Conservation (phyloP, 1,139 yeast species). For the Saccharomyces hybrid region DNA sequence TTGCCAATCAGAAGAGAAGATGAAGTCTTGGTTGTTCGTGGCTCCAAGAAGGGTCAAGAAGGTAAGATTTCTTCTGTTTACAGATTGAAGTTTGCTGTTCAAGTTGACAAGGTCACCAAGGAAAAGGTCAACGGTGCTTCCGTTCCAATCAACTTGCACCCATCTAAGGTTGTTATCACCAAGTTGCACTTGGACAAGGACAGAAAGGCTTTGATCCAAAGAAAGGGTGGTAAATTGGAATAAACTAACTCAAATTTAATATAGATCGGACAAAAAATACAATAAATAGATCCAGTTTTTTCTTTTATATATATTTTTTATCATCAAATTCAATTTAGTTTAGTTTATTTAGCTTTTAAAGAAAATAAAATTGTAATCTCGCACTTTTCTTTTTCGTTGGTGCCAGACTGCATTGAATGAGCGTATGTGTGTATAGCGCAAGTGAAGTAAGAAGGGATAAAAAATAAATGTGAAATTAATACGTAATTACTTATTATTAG, state of each 20-base stretch:
- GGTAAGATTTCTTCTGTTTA: conserved; percentile 96
- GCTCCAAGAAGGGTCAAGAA: conserved; percentile 99
- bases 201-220: conserved; percentile 93
- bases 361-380: not conserved
- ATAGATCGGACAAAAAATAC: not conserved
- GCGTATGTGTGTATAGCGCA: too few species aligned
- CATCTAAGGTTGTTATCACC: conserved; percentile 98
- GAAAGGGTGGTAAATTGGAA: conserved; percentile 84
- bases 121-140: conserved; percentile 98
- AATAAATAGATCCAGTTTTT: not conserved
- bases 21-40: conserved; percentile 93
- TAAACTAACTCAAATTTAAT: conserved; percentile 31
- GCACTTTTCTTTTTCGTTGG: not conserved
- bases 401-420: not conserved
- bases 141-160: conserved; percentile 94
- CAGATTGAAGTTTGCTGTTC: conserved; percentile 97
- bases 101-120: conserved; percentile 94
- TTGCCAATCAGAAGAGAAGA: conserved; percentile 98
- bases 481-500: not conserved
- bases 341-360: not conserved
- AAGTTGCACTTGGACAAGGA: conserved; percentile 97
- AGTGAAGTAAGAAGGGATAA: not conserved
- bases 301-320: not conserved
- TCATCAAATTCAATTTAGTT: not conserved
- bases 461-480: not conserved